Base-by-base conservation (phyloP, 805 yeast genomes). In the Ogataea angusta region DNA sequence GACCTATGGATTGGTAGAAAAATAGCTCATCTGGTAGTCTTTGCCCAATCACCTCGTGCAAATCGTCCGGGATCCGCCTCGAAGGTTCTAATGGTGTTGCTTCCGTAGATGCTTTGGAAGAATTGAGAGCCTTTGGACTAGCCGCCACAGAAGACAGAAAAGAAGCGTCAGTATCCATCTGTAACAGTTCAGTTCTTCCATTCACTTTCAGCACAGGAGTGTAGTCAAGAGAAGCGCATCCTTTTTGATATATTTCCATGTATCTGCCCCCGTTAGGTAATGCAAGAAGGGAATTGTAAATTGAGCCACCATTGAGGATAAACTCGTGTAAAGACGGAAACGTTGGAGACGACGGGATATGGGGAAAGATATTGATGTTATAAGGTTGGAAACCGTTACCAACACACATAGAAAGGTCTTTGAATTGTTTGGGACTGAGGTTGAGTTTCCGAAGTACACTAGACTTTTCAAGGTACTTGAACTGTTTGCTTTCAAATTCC, bases 1-100 rank as follows among this genome's bases (percentile, higher is more conserved):
- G 58, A 1, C 97, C 98, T 43, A 84, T 62, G 1, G 95, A 82
- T 56, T 78, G 78, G 61, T 88, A 93, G 58, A 82, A 89, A 54
- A 78, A 82, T 30, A 84, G 71, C 63, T 90, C 98, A 39, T 87
- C 85, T 2, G 97, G 95, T 37, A 93, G 68, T 56, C 90, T 76
- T 60, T 85, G 87, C 8, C 95, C 88, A 35, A 93, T 72, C 34
- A 89, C 75, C 33, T 82, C 89, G 58, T 86, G 93, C 10, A 86
- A 68, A 60, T 89, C 95, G 46, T 78, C 76, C 3, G 98, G 97
- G 34, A 83, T 64, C 39, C 66, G 66, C 27, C 48, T 54, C 12
- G 38, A 36, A 6, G 44, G 52, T 6, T 47, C 55, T 10, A 47
- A 53, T 38, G 48, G 29, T 9, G 46, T 29, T 10, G 34, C 42